Conservation (phyloP, 176 grass and related monocot species). For the Avena eriantha region DNA sequence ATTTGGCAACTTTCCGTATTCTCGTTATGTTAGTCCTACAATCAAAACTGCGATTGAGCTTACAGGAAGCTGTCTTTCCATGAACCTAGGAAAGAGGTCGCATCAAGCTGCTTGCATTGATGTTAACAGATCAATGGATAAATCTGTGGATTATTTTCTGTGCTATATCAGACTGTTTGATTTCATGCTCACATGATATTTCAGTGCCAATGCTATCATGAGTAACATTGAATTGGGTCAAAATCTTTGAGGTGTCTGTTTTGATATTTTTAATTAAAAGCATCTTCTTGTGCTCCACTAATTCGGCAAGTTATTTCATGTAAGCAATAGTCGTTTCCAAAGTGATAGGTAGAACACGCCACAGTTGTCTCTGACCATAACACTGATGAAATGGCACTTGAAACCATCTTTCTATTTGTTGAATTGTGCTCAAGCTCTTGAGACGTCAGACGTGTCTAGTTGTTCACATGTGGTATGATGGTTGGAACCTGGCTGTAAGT, state of each 20-base stretch:
- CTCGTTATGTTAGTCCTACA: background rate
- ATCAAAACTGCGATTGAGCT: conserved; percentile 4
- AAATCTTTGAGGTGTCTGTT: background rate
- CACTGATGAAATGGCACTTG: background rate
- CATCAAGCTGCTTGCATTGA: background rate
- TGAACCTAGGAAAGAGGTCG: background rate
- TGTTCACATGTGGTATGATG: background rate
- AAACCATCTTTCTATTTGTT: background rate
- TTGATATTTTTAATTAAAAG: background rate
- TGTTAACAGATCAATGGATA: background rate
- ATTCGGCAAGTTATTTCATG: background rate
- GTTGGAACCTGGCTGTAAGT: background rate
- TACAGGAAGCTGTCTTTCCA: background rate
- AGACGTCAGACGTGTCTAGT: background rate
- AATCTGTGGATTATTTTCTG: background rate
- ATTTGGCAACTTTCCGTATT: background rate
- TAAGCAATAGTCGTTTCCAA: background rate
- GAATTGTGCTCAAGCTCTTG: background rate
- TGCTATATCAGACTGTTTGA: background rate
- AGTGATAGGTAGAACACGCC: background rate
- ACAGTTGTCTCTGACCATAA: background rate
- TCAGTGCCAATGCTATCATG: background rate
- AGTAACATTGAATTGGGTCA: background rate
- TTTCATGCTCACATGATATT: background rate
- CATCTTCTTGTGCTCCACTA: background rate